Evolutionary conservation across 192 early-diverging fungal species (phyloP).

Genomic region (Chytriomyces sp.): DNA sequence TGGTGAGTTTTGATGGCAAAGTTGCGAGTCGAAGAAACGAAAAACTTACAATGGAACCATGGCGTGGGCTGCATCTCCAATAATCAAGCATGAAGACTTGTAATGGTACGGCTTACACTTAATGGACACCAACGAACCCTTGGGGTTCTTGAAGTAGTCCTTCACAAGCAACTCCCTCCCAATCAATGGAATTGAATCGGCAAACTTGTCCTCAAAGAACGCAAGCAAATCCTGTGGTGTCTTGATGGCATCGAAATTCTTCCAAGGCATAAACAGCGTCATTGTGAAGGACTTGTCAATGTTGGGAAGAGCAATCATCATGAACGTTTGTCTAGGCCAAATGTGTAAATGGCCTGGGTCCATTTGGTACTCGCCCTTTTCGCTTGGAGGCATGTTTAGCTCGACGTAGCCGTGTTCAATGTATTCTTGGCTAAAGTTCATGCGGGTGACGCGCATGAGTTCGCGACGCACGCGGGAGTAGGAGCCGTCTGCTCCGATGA

Average conservation of each 20-base stretch:
- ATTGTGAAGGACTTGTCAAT: slow-evolving; percentile 91
- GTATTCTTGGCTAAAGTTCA: slow-evolving; percentile 86
- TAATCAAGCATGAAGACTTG: slow-evolving; percentile 72
- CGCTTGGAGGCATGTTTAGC: slow-evolving; percentile 78
- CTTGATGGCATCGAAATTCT: slow-evolving; percentile 63
- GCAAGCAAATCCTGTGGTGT: slow-evolving; percentile 2
- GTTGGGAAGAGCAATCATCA: slow-evolving; percentile 98
- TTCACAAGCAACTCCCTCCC: slow-evolving; percentile 70
- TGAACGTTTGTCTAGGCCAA: slow-evolving; percentile 94
- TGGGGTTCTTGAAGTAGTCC: slow-evolving; percentile 82
- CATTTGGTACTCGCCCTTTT: slow-evolving; percentile 77
- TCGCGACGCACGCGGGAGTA: slow-evolving; percentile 79
- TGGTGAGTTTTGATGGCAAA: too few species aligned
- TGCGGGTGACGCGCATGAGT: slow-evolving; percentile 77
- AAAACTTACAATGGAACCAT: slow-evolving; percentile 87
- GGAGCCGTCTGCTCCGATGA: slow-evolving; percentile 21
- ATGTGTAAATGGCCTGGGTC: slow-evolving; percentile 93
- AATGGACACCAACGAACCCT: slow-evolving; percentile 81
- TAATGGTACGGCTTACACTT: slow-evolving; percentile 90
- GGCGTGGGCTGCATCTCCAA: slow-evolving; percentile 96
- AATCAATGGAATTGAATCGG: slow-evolving; percentile 66
- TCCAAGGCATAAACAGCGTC: slow-evolving; percentile 95
- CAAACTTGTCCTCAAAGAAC: slow-evolving; percentile 62
- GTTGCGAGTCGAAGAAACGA: too few species aligned
- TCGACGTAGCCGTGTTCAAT: slow-evolving; percentile 94